Base-by-base conservation (phyloP, 768 basidiomycete genomes). In the Cyathus striatus region DNA sequence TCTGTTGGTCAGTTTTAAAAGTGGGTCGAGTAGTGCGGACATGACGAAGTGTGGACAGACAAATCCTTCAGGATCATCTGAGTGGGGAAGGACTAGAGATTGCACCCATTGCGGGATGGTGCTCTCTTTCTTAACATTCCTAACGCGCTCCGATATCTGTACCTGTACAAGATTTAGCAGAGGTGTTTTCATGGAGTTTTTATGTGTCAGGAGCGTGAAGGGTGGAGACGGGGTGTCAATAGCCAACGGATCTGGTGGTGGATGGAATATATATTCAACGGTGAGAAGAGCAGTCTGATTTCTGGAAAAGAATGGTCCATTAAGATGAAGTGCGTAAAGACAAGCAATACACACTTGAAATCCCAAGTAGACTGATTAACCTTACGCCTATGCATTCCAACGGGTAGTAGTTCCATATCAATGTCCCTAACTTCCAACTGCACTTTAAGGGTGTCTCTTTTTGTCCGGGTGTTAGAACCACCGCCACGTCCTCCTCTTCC, bases 331-430 rank as follows among this genome's bases (percentile, higher is more conserved):
- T n/a, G n/a, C 9, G 36, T 41, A 24, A n/a, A 41, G 6, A 21
- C 42, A 30, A 42, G 21, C 32, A 49, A 35, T 41, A 67, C 78
- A 50, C 62, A 95, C 92, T 76, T 90, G 59, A 69, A 66, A 65
- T 93, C 85, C 80, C 87, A 93, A 18, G 69, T 73, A 5, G 90
- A 92, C 58, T 90, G 86, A 58, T 94, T 96, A 43, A 73, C 50
- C 51, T 73, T 83, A 45, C 82, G 69, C 47, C 79, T 70, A 49
- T 86, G 83, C 92, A 96, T 96, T 10, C 92, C 92, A 22, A 71
- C 57, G 1, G 92, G 81, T 33, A 94, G 72, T 43, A 89, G 51
- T 36, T 88, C 87, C 63, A 92, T 73, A 34, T 84, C 78, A 48
- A 91, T 81, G 35, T 84, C 83, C 48, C 73, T 62, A 24, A 65